Conservation (phyloP, 176 grass and related monocot species). For the Rhipidocladum racemiflorum region DNA sequence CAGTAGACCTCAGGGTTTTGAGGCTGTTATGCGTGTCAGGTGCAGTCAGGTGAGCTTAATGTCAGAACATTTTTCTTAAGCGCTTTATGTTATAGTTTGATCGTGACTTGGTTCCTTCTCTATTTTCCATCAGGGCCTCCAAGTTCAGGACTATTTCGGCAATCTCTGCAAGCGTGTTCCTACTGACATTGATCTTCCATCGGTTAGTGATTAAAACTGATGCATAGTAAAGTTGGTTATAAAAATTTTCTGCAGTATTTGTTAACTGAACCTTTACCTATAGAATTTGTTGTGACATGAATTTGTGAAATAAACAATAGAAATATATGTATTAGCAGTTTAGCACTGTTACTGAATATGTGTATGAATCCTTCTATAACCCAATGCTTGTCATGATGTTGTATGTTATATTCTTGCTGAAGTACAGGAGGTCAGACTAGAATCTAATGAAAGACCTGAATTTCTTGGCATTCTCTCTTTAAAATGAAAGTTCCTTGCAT, state of each 20-base stretch:
- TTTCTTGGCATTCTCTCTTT: neutral
- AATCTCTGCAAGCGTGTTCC: slow-evolving; percentile 92
- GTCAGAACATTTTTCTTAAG: slow-evolving; percentile 8
- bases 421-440: neutral
- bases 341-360: neutral
- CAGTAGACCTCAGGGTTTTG: slow-evolving; percentile 85
- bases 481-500: neutral
- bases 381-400: neutral
- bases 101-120: slow-evolving; percentile 15
- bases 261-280: neutral
- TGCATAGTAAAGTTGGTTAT: neutral
- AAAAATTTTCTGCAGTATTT: neutral
- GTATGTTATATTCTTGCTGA: neutral
- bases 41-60: slow-evolving; percentile 68
- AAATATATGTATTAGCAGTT: neutral
- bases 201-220: slow-evolving; percentile 37
- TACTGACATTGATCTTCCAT: slow-evolving; percentile 91
- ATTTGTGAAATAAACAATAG: neutral
- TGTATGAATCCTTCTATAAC: neutral
- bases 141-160: slow-evolving; percentile 83
- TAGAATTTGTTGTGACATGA: neutral
- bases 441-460: neutral
- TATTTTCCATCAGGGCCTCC: slow-evolving; percentile 54
- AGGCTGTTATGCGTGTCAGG: slow-evolving; percentile 89
- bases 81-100: slow-evolving; percentile 11